Percentiles rank a stretch among this genome's conserved stretches.
Evolutionary conservation across 192 early-diverging fungal species (phyloP).

Genomic region (Oehlia diaphana): DNA sequence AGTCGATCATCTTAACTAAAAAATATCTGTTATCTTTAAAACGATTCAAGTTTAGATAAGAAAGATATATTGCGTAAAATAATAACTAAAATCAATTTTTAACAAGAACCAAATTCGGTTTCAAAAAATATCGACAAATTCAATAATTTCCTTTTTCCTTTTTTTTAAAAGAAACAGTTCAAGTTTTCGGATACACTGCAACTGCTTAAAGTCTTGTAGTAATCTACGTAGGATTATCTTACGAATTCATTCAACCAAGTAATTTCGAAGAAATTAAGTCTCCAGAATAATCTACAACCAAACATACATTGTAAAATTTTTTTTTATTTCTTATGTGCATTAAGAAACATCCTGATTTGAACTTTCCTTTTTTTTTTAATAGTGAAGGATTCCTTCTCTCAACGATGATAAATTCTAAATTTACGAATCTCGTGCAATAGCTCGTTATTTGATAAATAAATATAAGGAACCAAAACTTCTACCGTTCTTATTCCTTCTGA

Average conservation of each 20-base stretch:
- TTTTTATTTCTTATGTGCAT: too few species aligned
- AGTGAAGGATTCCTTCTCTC: slow-evolving; percentile 44
- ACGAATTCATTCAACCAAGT: too few species aligned
- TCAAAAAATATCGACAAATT: too few species aligned
- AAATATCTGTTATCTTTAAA: too few species aligned
- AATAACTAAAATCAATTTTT: too few species aligned
- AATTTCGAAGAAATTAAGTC: slow-evolving; percentile 33
- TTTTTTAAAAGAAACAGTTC: slow-evolving; percentile 6
- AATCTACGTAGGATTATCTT: slow-evolving; percentile 22
- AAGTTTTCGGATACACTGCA: slow-evolving; percentile 22
- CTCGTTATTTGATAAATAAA: slow-evolving; percentile 34
- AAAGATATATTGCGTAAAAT: too few species aligned
- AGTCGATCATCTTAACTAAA: too few species aligned
- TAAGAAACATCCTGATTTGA: background rate
- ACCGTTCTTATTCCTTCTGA: too few species aligned
- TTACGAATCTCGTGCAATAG: slow-evolving; percentile 45
- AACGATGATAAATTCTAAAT: slow-evolving; percentile 35
- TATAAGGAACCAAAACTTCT: background rate
- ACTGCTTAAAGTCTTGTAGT: slow-evolving; percentile 34
- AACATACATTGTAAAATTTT: slow-evolving; percentile 37
- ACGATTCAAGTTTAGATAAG: too few species aligned
- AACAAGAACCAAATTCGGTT: too few species aligned
- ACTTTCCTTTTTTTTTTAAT: background rate
- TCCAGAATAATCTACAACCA: slow-evolving; percentile 29
- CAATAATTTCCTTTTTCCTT: too few species aligned